Base-by-base conservation (phyloP, 2,329 filamentous ascomycete genomes). In the Venturia asperata region DNA sequence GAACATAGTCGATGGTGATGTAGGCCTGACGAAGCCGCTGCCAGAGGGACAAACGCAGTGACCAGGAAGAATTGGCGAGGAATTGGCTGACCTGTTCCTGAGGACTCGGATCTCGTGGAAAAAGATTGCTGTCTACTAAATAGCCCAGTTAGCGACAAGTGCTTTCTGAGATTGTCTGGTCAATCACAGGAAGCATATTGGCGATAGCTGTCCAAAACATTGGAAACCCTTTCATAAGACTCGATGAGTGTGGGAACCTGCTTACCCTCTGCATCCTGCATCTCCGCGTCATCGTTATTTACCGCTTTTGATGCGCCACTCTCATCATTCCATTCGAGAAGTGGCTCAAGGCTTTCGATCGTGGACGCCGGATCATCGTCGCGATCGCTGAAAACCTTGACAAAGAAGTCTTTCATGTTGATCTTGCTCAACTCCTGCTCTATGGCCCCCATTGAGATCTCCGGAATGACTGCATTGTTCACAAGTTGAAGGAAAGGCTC, bases 331-430 rank as follows among this genome's bases (percentile, higher is more conserved):
- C 82, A 78, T 68, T 97, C 93, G 5, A 99, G 80, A 11, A 99
- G 89, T 4, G 94, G 94, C 72, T 99, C 94, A 43, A 99, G 79
- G 37, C 87, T 94, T 71, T 97, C 92, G 66, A 99, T 97, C 24
- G 97, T 85, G 5, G 87, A 83, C 15, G 93, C 84, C 0, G 93
- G 90, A 69, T 97, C 88, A 66, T 87, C 84, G 66, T 94, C 89
- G 45, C 92, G 87, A 66, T 91, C 89, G 67, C 90, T 89, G 73
- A 97, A 97, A 0, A 99, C 84, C 45, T 87, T 90, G 62, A 92
- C 82, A 75, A 99, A 97, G 74, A 97, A 97, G 72, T 97, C 93
- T 85, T 96, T 94, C 0, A 93, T 97, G 17, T 91, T 96, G 42
- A 97, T 82, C 71, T 92, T 92, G 15, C 91, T 93, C 34, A 97